Evolutionary conservation across 352 stramenopile species (phyloP).

Genomic region (Poterioochromonas sp.): DNA sequence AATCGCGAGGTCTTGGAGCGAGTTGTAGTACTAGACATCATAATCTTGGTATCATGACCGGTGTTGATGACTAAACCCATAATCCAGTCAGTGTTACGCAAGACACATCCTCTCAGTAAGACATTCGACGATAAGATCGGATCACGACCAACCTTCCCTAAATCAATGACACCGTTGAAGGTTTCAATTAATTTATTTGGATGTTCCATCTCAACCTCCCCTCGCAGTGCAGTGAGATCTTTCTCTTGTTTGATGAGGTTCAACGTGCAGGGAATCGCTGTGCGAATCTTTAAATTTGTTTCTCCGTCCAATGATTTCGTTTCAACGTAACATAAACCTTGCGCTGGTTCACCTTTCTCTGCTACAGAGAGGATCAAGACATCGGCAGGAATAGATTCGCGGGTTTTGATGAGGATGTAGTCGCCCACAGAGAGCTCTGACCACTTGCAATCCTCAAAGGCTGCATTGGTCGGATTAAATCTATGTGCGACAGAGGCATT

Average conservation of each 20-base stretch:
- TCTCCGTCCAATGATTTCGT: constrained; percentile 77
- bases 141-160: constrained; percentile 38
- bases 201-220: constrained; percentile 59
- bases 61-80: constrained; percentile 85
- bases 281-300: constrained; percentile 75
- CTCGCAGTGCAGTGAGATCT: constrained; percentile 42
- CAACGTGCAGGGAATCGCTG: neutral
- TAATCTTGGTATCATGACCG: constrained; percentile 67
- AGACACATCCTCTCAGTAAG: constrained; percentile 75
- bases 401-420: constrained; percentile 14
- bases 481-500: neutral
- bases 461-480: neutral
- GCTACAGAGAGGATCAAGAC: constrained; percentile 73
- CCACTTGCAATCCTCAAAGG: constrained; percentile 33
- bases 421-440: constrained; percentile 43
- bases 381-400: constrained; percentile 64
- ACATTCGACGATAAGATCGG: constrained; percentile 69
- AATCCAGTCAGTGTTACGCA: constrained; percentile 86
- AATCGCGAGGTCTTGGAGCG: constrained; percentile 72
- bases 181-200: constrained; percentile 65
- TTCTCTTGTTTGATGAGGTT: neutral
- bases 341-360: constrained; percentile 43
- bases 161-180: constrained; percentile 56
- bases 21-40: constrained; percentile 60
- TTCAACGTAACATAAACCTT: constrained; percentile 64